phyloP scores from a whole-genome alignment of 805 yeast species.

The Candida cerambycidarum region DNA sequence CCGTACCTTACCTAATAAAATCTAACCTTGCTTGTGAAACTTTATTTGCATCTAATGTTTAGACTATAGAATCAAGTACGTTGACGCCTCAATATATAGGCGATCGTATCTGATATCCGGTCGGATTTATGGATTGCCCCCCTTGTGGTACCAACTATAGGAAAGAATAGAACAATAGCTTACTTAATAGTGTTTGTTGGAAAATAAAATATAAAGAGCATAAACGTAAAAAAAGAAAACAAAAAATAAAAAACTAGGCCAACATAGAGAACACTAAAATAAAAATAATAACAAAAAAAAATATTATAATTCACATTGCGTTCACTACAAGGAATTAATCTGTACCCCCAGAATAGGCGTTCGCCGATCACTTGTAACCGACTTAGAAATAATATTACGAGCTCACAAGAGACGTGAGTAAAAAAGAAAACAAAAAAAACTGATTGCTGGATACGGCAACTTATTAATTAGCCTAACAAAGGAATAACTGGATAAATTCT shows the following conservation, averaged over 20 bases:
- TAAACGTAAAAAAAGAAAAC: background rate
- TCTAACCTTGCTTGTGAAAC: slow-evolving; percentile 3
- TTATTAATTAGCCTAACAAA: background rate
- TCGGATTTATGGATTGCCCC: background rate
- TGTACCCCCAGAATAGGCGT: too few species aligned
- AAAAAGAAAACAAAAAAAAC: background rate
- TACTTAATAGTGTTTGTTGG: background rate
- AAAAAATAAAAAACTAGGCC: background rate
- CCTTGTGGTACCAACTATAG: background rate
- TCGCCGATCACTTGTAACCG: too few species aligned
- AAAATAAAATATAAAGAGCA: background rate
- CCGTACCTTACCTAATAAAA: background rate
- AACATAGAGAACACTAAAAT: too few species aligned
- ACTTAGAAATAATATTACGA: too few species aligned
- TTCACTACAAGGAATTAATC: too few species aligned
- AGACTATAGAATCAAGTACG: background rate
- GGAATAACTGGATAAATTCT: too few species aligned
- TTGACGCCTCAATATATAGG: background rate
- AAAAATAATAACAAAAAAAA: too few species aligned
- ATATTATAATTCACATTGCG: too few species aligned
- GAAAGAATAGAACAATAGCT: background rate
- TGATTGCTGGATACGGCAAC: background rate
- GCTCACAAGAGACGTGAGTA: background rate
- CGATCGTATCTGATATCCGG: background rate
- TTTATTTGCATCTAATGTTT: background rate